Percentiles rank a stretch among this genome's conserved stretches.
Evolutionary conservation across 768 basidiomycete species (phyloP).

Genomic region (Cyclocybe aegerita): DNA sequence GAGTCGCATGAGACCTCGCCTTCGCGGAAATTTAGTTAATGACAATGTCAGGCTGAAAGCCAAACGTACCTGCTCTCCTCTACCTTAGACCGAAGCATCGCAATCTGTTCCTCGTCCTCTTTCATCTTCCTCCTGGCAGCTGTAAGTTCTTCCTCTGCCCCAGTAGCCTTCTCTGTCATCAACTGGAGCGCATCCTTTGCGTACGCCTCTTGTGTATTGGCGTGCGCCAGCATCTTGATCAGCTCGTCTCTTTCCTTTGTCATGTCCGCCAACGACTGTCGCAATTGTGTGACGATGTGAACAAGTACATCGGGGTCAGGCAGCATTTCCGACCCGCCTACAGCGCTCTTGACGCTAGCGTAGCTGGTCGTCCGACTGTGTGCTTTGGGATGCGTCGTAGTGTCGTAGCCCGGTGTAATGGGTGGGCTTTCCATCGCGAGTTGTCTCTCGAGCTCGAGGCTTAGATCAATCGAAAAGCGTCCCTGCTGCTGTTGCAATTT

Average conservation of each 20-base stretch:
- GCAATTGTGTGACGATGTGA: slow-evolving; percentile 73
- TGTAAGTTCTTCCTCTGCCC: slow-evolving; percentile 56
- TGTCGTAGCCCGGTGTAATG: slow-evolving; percentile 37
- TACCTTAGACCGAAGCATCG: slow-evolving; percentile 75
- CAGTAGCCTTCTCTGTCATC: slow-evolving; percentile 65
- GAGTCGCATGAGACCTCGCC: slow-evolving; percentile 84
- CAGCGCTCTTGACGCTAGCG: neutral
- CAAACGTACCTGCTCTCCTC: slow-evolving; percentile 76
- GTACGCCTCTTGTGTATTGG: slow-evolving; percentile 55
- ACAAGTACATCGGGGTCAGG: slow-evolving; percentile 77
- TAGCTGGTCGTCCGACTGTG: slow-evolving; percentile 26
- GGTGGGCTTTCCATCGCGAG: slow-evolving; percentile 65
- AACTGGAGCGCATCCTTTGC: slow-evolving; percentile 61
- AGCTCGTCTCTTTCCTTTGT: slow-evolving; percentile 75
- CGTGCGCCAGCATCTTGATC: slow-evolving; percentile 45
- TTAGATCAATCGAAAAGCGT: slow-evolving; percentile 72
- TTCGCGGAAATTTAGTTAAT: slow-evolving; percentile 23
- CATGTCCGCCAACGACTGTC: slow-evolving; percentile 59
- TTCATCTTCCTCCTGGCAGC: slow-evolving; percentile 48
- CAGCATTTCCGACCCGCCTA: neutral
- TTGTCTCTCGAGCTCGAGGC: slow-evolving; percentile 77
- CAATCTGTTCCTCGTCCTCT: slow-evolving; percentile 79
- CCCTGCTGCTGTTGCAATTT: slow-evolving; percentile 12
- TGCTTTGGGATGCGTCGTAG: slow-evolving; percentile 18
- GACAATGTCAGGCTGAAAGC: slow-evolving; percentile 1